These are phyloP conservation scores for Cornus kousa DNA, from an alignment of 148 eudicot genomes.

Conservation along the genomic window DNA sequence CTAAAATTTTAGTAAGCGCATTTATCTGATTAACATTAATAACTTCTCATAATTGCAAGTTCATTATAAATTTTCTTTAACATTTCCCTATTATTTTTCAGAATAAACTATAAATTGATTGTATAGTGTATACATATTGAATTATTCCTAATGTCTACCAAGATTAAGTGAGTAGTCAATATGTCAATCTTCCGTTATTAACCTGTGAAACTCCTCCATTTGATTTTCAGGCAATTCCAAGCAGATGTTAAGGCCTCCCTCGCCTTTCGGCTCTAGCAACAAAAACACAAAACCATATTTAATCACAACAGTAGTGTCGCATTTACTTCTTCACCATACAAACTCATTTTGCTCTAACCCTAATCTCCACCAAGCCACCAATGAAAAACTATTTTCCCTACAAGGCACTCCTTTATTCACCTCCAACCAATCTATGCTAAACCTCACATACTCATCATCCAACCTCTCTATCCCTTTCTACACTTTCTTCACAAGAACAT, in stretches of 20 bases:
- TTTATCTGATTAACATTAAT: too few relatives aligned
- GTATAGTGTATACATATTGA: too few relatives aligned
- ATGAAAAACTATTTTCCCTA: constrained; percentile 21
- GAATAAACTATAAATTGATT: too few relatives aligned
- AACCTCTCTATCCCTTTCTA: constrained; percentile 25
- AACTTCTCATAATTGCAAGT: too few relatives aligned
- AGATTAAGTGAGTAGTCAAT: not conserved
- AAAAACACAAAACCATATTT: constrained; percentile 29
- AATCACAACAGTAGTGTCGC: constrained; percentile 4
- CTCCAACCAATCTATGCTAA: constrained; percentile 28
- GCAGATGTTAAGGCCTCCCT: constrained; percentile 28
- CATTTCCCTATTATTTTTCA: too few relatives aligned
- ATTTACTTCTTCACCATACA: constrained; percentile 20
- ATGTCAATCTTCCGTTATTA: constrained; percentile 17
- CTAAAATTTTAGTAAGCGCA: not conserved
- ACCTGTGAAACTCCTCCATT: constrained; percentile 14
- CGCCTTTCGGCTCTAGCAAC: constrained; percentile 13
- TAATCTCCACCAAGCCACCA: constrained; percentile 30
- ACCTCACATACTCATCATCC: constrained; percentile 22
- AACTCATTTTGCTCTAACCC: constrained; percentile 29
- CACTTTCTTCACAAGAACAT: constrained; percentile 18
- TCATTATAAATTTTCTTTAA: too few relatives aligned
- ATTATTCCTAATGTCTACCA: too few relatives aligned
- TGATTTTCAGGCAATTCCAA: constrained; percentile 25
- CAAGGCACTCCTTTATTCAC: constrained; percentile 25